These are phyloP conservation scores for Pythium plurisporium DNA, from an alignment of 352 stramenopile species.

Conservation along the genomic window DNA sequence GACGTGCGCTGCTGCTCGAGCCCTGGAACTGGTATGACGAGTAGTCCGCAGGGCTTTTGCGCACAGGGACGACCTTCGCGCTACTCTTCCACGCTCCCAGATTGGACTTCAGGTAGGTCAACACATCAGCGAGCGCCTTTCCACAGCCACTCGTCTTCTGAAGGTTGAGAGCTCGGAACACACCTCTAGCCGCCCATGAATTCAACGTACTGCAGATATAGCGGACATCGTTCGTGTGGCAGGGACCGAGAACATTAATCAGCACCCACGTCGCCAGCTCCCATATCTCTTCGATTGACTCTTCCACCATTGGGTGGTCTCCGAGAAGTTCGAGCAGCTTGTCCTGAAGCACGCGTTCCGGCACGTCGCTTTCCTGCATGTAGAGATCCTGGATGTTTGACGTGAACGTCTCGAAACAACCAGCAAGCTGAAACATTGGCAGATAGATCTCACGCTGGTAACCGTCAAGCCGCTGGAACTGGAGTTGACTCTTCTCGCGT, in stretches of 20 bases:
- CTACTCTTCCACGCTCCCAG: constrained; percentile 58
- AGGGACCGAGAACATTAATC: constrained; percentile 91
- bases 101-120: constrained; percentile 68
- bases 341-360: constrained; percentile 73
- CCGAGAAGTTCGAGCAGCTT: constrained; percentile 77
- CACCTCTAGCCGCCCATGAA: constrained; percentile 70
- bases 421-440: constrained; percentile 96
- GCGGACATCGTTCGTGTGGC: constrained; percentile 93
- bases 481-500: constrained; percentile 85
- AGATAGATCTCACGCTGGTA: constrained; percentile 98
- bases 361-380: constrained; percentile 49
- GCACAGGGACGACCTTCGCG: constrained; percentile 77
- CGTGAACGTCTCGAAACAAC: constrained; percentile 93
- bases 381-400: constrained; percentile 73
- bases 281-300: constrained; percentile 96
- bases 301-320: constrained; percentile 80
- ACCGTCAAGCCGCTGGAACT: constrained; percentile 94
- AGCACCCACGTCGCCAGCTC: constrained; percentile 95
- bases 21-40: constrained; percentile 79
- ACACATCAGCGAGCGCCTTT: constrained; percentile 61
- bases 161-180: constrained; percentile 76
- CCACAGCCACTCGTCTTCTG: constrained; percentile 63
- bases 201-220: constrained; percentile 85
- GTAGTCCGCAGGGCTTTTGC: constrained; percentile 81
- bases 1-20: constrained; percentile 24